Conservation (phyloP, 2,329 filamentous ascomycete species). For the Penicillium sp. region DNA sequence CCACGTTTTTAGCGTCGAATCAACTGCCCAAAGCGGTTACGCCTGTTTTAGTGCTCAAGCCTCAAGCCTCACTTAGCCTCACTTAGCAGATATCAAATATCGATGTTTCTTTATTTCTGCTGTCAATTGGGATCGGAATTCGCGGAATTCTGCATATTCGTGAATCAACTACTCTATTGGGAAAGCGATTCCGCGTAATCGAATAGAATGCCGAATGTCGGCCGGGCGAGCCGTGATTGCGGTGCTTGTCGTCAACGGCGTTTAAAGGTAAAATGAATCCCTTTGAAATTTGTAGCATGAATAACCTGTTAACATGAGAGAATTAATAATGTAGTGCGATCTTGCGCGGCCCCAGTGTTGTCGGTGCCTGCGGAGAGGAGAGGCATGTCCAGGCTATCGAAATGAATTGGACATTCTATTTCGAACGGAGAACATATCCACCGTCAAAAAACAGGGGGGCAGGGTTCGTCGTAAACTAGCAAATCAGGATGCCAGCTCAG, state of each 20-base stretch:
- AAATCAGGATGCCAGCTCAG: background rate
- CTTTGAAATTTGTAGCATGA: background rate
- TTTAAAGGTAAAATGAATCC: background rate
- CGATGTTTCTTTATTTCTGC: background rate
- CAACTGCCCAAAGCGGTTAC: background rate
- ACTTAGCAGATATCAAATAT: background rate
- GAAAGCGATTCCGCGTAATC: background rate
- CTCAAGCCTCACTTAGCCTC: background rate
- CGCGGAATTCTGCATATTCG: background rate
- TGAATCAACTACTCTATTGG: background rate
- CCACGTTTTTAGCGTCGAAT: background rate
- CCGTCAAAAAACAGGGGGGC: background rate
- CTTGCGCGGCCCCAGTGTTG: background rate
- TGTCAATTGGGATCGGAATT: background rate
- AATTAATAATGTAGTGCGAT: background rate
- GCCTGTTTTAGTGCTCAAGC: background rate
- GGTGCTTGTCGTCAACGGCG: background rate
- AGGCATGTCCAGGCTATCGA: background rate
- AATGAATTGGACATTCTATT: background rate
- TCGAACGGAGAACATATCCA: background rate
- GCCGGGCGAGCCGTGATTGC: conserved; percentile 2
- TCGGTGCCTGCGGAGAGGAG: background rate
- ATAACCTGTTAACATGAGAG: background rate
- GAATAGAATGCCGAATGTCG: conserved; percentile 1
- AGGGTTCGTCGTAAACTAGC: background rate